Evolutionary conservation across 2,329 filamentous ascomycete species (phyloP), one percentile per base, ranked within the genome.

Genomic region (Colletotrichum truncatum): DNA sequence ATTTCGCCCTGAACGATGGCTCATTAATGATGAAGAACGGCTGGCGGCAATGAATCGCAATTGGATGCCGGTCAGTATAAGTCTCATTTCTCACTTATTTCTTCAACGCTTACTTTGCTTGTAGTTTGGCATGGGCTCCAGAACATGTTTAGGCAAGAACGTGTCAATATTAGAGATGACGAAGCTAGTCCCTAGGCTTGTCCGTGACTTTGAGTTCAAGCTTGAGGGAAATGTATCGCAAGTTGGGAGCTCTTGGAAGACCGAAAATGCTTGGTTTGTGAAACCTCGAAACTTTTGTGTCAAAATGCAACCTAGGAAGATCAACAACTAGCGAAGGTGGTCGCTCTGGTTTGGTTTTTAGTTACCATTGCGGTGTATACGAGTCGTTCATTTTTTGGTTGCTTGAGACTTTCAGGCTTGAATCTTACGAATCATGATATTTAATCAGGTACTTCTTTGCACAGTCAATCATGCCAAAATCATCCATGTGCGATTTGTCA

Each of bases 141-240:
- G 81, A 11, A 81, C 76, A 0, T 84, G 82, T 59, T 68, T 84
- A 5, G 82, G 82, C 0, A 77, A 78, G 48, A 78, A 84, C 56
- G 76, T 84, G 23, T 78, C 80, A 2, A 70, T 79, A 11, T 67
- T 84, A 54, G 81, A 84, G 68, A 78, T 84, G 56, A 73, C 71
- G 4, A 83, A 82, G 67, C 55, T 82, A 12, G 73, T 83, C 3
- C 81, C 81, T 1, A 70, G 75, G n/a, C 61, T 80, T 2, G 54
- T 80, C 10, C 71, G 70, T 6, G 71, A 73, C 9, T 79, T 78
- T 53, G 72, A 77, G 14, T 75, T 80, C 39, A 68, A 73, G 46
- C 69, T 77, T 4, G 54, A 63, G 6, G 66, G 66, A 7, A 36
- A 41, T 1, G 21, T 68, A 4, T 21, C 12, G 5, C 6, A 32